Evolutionary conservation across 352 stramenopile genomes (phyloP), one percentile per base, ranked within the genome.

Genomic region (Globisporangium splendens): DNA sequence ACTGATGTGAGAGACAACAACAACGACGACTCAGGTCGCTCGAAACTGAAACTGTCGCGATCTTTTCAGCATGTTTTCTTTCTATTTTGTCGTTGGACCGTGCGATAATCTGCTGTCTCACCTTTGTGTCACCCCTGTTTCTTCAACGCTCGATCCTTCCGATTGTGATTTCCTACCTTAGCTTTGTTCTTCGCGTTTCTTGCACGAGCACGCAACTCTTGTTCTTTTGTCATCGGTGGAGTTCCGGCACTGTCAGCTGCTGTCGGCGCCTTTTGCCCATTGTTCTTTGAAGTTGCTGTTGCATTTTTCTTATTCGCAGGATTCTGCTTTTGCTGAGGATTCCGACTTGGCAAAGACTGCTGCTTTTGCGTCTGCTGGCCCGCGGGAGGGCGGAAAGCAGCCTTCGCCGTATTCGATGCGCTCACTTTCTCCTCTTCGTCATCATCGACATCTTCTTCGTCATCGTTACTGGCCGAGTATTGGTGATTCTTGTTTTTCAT

Each of bases 91-190:
- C 28, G 28, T 35, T 35, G 28, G 28, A 35, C 10, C 8, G 28
- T 35, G 10, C 28, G 28, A 8, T 8, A 35, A 4, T 35, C 28
- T 8, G 28, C 10, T 35, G 10, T 35, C 28, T 35, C 10, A 35
- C 28, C 28, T 8, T 35, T 10, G 28, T 35, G 28, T 35, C 28
- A 35, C 28, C 56, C 56, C 35, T 65, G 59, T 52, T 94, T 94
- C 67, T 91, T 91, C 28, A 91, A 66, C 10, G 85, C 85, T 11
- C 83, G 79, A 47, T 92, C 85, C 59, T 94, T 94, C 48, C 85
- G 85, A 59, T 92, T 69, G 63, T 94, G 85, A 52, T 94, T 94
- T 0, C 63, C 82, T 13, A 89, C 65, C 43, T 91, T 93, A 8
- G 77, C 73, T 66, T 94, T 94, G 78, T 91, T 92, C 70, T 83